Base-by-base conservation (phyloP, 75 land plant genomes). In the Picea sitchensis region DNA sequence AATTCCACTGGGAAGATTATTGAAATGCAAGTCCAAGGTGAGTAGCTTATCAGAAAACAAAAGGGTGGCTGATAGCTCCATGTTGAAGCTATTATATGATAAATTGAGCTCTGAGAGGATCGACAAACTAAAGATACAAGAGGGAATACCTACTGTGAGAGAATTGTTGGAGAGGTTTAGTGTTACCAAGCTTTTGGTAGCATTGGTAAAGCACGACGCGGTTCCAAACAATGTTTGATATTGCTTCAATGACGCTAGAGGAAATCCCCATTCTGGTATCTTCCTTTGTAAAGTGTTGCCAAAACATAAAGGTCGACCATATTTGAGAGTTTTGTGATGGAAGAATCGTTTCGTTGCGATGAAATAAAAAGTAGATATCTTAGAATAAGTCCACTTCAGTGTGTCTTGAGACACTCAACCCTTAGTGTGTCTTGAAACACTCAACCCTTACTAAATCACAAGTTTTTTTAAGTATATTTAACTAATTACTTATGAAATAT, bases 21-120 rank as follows among this genome's bases (percentile, higher is more conserved):
- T 96, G 79, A 58, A 83, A 75, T 88, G 91, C 80, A 96, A 78
- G 78, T 96, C 96, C 18, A 94, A 83, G 26, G 81, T 75, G 76
- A 82, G 36, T 38, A 89, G 84, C 78, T 78, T 65, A 78, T 85
- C 83, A 18, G 87, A 86, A 73, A 88, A 91, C 63, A 78, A 67
- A 58, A 92, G 81, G 17, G 84, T 60, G 0, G 89, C 90, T 0
- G 91, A 84, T 32, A 93, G 82, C 76, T 75, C 67, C 80, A 88
- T 88, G 17, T 51, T 62, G 44, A 95, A 75, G 17, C 64, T 75
- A 82, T 93, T 95, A 59, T 44, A 57, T 8, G 92, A 91, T 60
- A 95, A 77, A 77, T 93, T 90, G 59, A 93, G 87, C 30, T 80
- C 82, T 1, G 34, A 75, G 36, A 88, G 76, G 1, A 73, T 61